A percentile compares a stretch with the other conserved stretches of the same genome.
Conservation (phyloP, 805 yeast species). For the Wickerhamomyces xylosicus region DNA sequence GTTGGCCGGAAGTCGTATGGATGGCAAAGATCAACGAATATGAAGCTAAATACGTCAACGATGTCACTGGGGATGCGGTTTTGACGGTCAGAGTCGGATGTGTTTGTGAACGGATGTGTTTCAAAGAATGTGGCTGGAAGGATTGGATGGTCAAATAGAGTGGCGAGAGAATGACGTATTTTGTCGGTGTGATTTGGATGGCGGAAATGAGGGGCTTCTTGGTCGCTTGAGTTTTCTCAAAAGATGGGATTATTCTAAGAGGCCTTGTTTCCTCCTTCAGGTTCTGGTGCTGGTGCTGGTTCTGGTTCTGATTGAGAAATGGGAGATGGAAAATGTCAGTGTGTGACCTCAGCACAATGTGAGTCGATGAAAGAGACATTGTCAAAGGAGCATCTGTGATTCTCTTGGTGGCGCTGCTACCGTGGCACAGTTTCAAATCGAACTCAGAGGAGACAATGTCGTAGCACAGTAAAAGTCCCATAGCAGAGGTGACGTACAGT, state of each 20-base stretch:
- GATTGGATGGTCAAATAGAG: neutral
- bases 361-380: neutral
- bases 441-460: neutral
- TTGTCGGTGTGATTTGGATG: neutral
- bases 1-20: too few relatives aligned
- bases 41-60: too few relatives aligned
- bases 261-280: too few relatives aligned
- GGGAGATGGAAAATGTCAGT: neutral
- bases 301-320: neutral
- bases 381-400: neutral
- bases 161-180: neutral
- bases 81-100: too few relatives aligned
- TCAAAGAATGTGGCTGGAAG: too few relatives aligned
- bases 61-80: too few relatives aligned
- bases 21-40: too few relatives aligned
- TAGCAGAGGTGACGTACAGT: neutral
- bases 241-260: neutral
- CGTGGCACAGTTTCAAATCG: neutral
- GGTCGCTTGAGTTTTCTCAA: neutral
- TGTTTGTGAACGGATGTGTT: too few relatives aligned
- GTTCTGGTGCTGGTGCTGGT: too few relatives aligned
- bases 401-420: too few relatives aligned
- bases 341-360: neutral
- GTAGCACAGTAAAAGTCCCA: neutral
- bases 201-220: neutral